Evolutionary conservation across 192 early-diverging fungal genomes (phyloP), one percentile per base, ranked within the genome.

Genomic region (Entophlyctis luteolus): DNA sequence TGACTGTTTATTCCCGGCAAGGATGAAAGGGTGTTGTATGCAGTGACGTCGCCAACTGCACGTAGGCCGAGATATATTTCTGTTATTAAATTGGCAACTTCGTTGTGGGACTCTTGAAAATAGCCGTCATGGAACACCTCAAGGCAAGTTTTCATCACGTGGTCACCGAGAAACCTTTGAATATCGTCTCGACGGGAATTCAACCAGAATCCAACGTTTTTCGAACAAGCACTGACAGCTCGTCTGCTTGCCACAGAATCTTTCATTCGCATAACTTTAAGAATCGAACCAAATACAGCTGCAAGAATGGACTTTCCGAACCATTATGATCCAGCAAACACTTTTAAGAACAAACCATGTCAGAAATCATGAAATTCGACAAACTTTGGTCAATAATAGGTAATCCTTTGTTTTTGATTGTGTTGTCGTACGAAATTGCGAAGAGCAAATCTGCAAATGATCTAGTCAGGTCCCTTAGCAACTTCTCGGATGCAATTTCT

Each of bases 121-220:
- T 79, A 79, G 0, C 68, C 67, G 48, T 77, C 74, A 52, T 76
- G 73, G n/a, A 79, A 65, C 14, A 55, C 47, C 47, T 52, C 32
- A 32, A 59, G 62, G 28, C 59, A 62, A 16, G 68, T 29, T 0
- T 3, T 31, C 47, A 48, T 59, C n/a, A 50, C 48, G 36, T 22
- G 25, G 6, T 53, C 48, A 3, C 59, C 42, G 4, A 57, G 62
- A 28, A 46, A 35, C 23, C 5, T 3, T 18, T 39, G 48, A 36
- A 45, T 49, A 18, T 20, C 57, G 2, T 33, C 4, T 28, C 22
- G 20, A 14, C 5, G 16, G 25, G 45, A 59, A 16, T 65, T 65
- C 8, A 20, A 20, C n/a, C 42, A 34, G 1, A 57, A 38, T 8
- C 62, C 32, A 1, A 46, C 5, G 0, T 36, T 25, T 36, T 59